Evolutionary conservation across 2,329 filamentous ascomycete species (phyloP).

Genomic region (Coniella lustricola): DNA sequence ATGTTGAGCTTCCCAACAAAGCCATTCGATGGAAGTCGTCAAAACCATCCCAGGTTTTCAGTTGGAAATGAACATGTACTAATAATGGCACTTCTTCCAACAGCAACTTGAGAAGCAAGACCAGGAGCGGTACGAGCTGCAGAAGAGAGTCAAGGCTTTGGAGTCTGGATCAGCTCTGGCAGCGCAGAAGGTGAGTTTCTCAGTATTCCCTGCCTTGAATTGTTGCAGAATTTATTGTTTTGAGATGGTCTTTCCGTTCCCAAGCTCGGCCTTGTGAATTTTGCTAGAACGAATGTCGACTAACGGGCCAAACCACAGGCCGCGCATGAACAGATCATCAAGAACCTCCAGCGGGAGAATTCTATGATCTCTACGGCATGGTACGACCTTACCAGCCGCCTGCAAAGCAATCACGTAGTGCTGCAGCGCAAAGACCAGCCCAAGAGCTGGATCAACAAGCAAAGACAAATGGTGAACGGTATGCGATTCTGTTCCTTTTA

Average conservation of each 20-base stretch:
- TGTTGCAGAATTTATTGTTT: conserved; percentile 1
- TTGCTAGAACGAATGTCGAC: not conserved
- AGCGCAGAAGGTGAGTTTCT: conserved; percentile 44
- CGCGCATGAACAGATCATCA: conserved; percentile 48
- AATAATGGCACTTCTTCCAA: conserved; percentile 14
- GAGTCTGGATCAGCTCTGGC: conserved; percentile 42
- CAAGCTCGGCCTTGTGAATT: not conserved
- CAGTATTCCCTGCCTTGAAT: conserved; percentile 8
- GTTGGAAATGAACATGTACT: conserved; percentile 10
- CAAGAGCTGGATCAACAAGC: conserved; percentile 78
- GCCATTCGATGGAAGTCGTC: no score
- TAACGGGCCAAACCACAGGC: conserved; percentile 30
- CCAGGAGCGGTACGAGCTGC: conserved; percentile 48
- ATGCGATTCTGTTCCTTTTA: conserved; percentile 13
- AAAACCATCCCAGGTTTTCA: no score
- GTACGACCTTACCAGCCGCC: conserved; percentile 71
- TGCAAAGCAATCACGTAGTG: conserved; percentile 79
- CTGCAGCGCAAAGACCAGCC: conserved; percentile 69
- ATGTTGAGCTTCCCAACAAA: no score
- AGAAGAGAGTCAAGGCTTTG: conserved; percentile 46
- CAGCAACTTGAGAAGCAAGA: conserved; percentile 55
- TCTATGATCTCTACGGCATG: conserved; percentile 74
- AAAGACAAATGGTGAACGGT: conserved; percentile 65
- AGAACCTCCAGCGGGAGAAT: conserved; percentile 70
- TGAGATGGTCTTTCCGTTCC: conserved; percentile 2